Conservation (phyloP, 2,329 filamentous ascomycete species). For the Beauveria sp. region DNA sequence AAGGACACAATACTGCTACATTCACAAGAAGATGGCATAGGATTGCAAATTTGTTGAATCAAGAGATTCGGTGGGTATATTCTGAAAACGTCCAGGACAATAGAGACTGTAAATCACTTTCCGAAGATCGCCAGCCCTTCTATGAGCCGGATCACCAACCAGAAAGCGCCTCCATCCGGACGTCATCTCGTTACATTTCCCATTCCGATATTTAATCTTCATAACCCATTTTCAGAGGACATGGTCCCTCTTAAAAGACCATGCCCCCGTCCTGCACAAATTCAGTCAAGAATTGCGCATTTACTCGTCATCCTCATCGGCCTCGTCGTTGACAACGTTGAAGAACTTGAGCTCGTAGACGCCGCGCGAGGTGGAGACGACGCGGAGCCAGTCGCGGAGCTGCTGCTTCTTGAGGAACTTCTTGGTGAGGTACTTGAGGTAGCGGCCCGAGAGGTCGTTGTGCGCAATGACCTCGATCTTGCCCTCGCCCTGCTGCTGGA, state of each 20-base stretch:
- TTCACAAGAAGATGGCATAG: not conserved
- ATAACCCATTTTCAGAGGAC: not conserved
- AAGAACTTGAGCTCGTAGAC: conserved; percentile 99
- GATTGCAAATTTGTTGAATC: not conserved
- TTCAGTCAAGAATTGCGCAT: conserved; percentile 12
- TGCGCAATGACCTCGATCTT: conserved; percentile 97
- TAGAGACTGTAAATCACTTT: not conserved
- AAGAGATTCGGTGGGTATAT: conserved; percentile 9
- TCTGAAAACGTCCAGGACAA: not conserved
- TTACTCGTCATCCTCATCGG: conserved; percentile 98
- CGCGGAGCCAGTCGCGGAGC: conserved; percentile 99
- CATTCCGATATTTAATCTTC: not conserved
- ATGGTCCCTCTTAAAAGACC: not conserved
- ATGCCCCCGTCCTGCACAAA: not conserved
- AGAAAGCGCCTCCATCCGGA: not conserved
- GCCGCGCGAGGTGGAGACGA: conserved; percentile 95
- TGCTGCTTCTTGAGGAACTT: conserved; percentile 99
- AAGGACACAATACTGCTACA: not conserved
- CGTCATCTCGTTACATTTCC: not conserved
- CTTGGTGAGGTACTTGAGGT: conserved; percentile 99
- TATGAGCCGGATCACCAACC: conserved; percentile 1
- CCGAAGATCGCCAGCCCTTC: not conserved
- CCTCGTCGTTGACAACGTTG: conserved; percentile 99
- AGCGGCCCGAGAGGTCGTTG: conserved; percentile 96
- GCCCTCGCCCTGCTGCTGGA: conserved; percentile 87